phyloP scores from a whole-genome alignment of 306 rosid genomes.

The Cotoneaster glaucophyllus region DNA sequence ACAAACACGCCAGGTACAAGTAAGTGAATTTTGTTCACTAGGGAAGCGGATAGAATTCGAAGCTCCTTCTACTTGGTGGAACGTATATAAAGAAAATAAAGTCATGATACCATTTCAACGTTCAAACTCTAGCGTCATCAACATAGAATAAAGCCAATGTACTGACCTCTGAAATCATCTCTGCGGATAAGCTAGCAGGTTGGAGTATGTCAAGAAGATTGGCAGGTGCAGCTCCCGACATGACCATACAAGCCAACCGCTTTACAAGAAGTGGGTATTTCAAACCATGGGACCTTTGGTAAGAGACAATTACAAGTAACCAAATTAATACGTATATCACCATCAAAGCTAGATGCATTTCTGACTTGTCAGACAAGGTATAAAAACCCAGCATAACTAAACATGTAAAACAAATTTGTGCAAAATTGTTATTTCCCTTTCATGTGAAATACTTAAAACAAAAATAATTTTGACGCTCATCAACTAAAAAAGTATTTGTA shows the following conservation, averaged over 20 bases:
- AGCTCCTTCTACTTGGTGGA: background rate
- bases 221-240: slow-evolving; percentile 53
- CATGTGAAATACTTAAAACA: background rate
- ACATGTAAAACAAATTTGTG: background rate
- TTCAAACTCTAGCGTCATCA: background rate
- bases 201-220: slow-evolving; percentile 82
- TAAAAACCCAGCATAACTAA: background rate
- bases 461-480: too few relatives aligned
- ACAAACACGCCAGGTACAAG: background rate
- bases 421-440: background rate
- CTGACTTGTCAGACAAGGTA: background rate
- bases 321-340: background rate
- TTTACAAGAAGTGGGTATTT: slow-evolving; percentile 83
- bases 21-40: too few relatives aligned
- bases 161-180: slow-evolving; percentile 53
- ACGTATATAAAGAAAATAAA: background rate
- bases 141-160: background rate
- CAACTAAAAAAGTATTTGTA: too few relatives aligned
- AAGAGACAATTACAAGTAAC: slow-evolving; percentile 13
- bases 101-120: background rate
- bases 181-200: slow-evolving; percentile 63
- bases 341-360: background rate
- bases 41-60: background rate
- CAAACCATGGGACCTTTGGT: slow-evolving; percentile 54
- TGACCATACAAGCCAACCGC: slow-evolving; percentile 89